Base-by-base conservation (phyloP, 495 filamentous ascomycete genomes). In the Hyaloscypha bicolor region DNA sequence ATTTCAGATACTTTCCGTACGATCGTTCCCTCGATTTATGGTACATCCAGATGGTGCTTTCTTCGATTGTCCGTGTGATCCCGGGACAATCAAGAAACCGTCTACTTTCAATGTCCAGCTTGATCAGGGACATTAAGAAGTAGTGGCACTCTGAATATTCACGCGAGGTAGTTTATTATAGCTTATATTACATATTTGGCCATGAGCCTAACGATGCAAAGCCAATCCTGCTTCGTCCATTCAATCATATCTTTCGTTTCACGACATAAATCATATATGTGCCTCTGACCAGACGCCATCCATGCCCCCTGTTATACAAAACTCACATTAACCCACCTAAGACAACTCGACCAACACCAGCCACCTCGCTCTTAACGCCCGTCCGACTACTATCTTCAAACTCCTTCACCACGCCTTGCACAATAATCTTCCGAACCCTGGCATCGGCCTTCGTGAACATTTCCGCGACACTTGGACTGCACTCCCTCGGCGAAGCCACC, bases 381-480 rank as follows among this genome's bases (percentile, higher is more conserved):
- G 77, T 80, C 67, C 94, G 81, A 70, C 90, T 93, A 14, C 83
- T 83, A 33, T 97, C 95, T 77, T 97, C 96, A 77, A 98, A 97
- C 75, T 99, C 96, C 69, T 91, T 90, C 31, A 97, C 87, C 8
- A 95, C 87, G 3, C 89, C 90, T 56, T 88, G 86, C 2, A 99
- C 85, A 64, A 99, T 89, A 52, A 96, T 86, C 77, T 96, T 97
- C 61, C 93, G 81, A 6, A 99, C 79, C 69, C 84, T 91, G 16
- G 87, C 83, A 78, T 99, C 95, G 2, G 93, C 93, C 77, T 98
- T 98, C 25, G 87, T 85, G 64, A 99, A 99, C 55, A 91, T 77
- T 74, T 98, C 95, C 1, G 84, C 87, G 0, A 96, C 86, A 6
- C 79, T 78, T 5, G 84, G 81, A 9, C 74, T 78, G 64, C 92